Evolutionary conservation across 768 basidiomycete genomes (phyloP).

Genomic region (Paxillus rubicundulus): DNA sequence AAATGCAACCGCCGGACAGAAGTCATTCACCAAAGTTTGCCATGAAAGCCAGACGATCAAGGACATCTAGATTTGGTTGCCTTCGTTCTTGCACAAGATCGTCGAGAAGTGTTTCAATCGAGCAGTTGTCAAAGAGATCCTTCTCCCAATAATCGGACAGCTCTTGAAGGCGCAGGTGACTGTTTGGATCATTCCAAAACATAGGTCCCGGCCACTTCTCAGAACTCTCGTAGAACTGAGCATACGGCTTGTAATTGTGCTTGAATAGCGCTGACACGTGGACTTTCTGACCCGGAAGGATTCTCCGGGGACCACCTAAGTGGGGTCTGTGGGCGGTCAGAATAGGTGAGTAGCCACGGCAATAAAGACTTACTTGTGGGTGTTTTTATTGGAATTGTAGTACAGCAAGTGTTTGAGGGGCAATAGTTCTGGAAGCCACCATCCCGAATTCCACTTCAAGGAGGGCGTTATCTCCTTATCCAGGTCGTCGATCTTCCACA

Average conservation of each 20-base stretch:
- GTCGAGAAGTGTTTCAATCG: constrained; percentile 15
- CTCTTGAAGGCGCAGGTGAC: constrained; percentile 15
- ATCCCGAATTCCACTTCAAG: constrained; percentile 3
- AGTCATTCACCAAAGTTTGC: constrained; percentile 24
- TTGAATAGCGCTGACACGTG: constrained; percentile 32
- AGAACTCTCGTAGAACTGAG: constrained; percentile 19
- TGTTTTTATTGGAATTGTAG: constrained; percentile 24
- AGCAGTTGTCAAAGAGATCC: constrained; percentile 25
- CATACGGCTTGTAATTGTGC: constrained; percentile 27
- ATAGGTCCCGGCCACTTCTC: constrained; percentile 27
- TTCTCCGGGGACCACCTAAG: constrained; percentile 22
- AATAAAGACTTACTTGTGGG: constrained; percentile 12
- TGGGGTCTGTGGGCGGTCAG: constrained; percentile 25
- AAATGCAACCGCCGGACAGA: not conserved
- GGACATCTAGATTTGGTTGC: constrained; percentile 16
- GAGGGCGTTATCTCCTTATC: constrained; percentile 21
- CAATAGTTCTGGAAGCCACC: constrained; percentile 26
- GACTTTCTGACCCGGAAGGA: constrained; percentile 30
- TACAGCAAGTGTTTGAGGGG: constrained; percentile 28
- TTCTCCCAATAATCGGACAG: constrained; percentile 27
- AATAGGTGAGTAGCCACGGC: not conserved
- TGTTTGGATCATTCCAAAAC: constrained; percentile 29
- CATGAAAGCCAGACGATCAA: constrained; percentile 31
- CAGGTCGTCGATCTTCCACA: constrained; percentile 29
- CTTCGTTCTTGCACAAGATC: constrained; percentile 11